Conservation (phyloP, 371 early-diverging fungal genomes). For the Mortierella sp. region DNA sequence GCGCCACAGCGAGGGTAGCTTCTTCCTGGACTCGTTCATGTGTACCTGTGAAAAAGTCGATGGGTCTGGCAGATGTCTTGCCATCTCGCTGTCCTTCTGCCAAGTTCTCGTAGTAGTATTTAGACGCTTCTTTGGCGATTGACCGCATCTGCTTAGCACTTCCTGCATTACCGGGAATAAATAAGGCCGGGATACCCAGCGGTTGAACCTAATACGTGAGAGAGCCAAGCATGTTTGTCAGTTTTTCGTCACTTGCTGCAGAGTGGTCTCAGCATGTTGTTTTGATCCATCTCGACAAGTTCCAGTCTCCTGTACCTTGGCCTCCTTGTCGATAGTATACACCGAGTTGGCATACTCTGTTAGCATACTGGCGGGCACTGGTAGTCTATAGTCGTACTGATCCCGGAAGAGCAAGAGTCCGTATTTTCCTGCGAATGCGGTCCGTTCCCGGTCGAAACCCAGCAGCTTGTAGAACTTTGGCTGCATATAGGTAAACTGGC, state of each 20-base stretch:
- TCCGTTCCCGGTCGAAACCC: constrained; percentile 79
- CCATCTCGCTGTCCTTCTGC: constrained; percentile 51
- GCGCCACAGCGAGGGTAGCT: background rate
- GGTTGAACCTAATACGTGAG: constrained; percentile 60
- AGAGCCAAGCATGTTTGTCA: background rate
- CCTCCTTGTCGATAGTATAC: constrained; percentile 43
- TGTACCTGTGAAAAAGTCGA: constrained; percentile 92
- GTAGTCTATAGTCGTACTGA: constrained; percentile 68
- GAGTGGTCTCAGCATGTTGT: background rate
- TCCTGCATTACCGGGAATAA: constrained; percentile 97
- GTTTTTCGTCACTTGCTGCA: constrained; percentile 1
- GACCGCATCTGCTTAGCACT: constrained; percentile 94
- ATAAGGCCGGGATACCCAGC: constrained; percentile 90
- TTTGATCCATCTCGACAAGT: background rate
- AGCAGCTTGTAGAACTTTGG: constrained; percentile 81
- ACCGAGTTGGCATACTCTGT: constrained; percentile 35
- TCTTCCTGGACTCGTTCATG: too few relatives aligned
- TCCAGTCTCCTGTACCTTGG: constrained; percentile 32
- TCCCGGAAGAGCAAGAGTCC: constrained; percentile 88
- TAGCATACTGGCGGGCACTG: constrained; percentile 33
- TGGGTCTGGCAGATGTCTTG: constrained; percentile 61
- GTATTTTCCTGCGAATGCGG: constrained; percentile 88
- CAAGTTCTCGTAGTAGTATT: constrained; percentile 71
- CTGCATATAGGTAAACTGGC: constrained; percentile 88
- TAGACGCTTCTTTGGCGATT: constrained; percentile 83